Conservation (phyloP, 805 yeast species). For the Ogataea trehalophila region DNA sequence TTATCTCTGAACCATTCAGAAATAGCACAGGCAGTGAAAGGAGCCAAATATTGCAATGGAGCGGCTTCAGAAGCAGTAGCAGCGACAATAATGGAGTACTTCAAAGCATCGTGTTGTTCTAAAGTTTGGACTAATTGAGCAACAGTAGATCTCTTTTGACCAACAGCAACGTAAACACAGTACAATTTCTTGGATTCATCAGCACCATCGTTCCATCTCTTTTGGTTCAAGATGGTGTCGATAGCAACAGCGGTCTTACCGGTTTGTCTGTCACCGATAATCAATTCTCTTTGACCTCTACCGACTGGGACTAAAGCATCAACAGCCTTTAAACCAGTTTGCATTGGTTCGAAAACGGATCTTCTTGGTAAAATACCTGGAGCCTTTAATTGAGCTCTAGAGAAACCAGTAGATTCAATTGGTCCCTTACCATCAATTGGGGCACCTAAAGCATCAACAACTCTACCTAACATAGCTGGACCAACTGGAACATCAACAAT, state of each 20-base stretch:
- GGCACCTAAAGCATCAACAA: slow-evolving; percentile 98
- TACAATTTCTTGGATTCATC: slow-evolving; percentile 97
- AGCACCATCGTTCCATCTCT: slow-evolving; percentile 93
- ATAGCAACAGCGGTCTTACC: slow-evolving; percentile 99
- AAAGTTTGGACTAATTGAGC: slow-evolving; percentile 99
- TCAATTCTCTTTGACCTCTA: slow-evolving; percentile 99
- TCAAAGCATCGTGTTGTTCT: slow-evolving; percentile 96
- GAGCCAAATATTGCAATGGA: slow-evolving; percentile 99
- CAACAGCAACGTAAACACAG: slow-evolving; percentile 99
- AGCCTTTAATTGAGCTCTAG: slow-evolving; percentile 99
- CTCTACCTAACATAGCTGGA: slow-evolving; percentile 97
- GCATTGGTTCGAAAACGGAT: slow-evolving; percentile 98
- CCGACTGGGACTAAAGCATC: slow-evolving; percentile 99
- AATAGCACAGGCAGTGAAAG: slow-evolving; percentile 99
- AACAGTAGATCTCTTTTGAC: slow-evolving; percentile 99
- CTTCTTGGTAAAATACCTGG: slow-evolving; percentile 99
- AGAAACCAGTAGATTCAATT: slow-evolving; percentile 72
- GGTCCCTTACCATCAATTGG: slow-evolving; percentile 99
- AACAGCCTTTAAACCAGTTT: slow-evolving; percentile 98
- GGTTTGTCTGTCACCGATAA: slow-evolving; percentile 99
- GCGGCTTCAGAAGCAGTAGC: slow-evolving; percentile 99
- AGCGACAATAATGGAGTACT: slow-evolving; percentile 96
- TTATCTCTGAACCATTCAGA: slow-evolving; percentile 99
- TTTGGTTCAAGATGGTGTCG: slow-evolving; percentile 97
- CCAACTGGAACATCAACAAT: slow-evolving; percentile 99